A percentile compares a stretch with the other conserved stretches of the same genome.
Conservation (phyloP, 139 green algal genomes). For the Closterium sp. region DNA sequence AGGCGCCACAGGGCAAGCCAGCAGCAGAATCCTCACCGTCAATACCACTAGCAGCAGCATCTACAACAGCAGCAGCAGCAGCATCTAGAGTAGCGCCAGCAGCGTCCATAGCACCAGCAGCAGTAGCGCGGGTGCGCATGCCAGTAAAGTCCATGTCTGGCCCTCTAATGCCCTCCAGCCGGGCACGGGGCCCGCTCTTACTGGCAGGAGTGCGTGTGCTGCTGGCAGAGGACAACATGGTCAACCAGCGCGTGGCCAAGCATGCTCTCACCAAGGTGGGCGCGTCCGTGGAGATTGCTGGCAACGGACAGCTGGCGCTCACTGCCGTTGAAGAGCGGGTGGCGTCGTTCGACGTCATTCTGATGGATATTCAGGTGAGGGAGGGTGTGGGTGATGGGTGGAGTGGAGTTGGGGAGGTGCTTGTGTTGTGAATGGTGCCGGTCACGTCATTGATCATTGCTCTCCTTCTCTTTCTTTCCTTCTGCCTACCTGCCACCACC, state of each 20-base stretch:
- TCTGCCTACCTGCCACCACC: background rate
- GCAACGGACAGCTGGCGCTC: conserved; percentile 27
- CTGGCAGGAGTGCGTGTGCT: conserved; percentile 15
- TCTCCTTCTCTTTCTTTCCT: background rate
- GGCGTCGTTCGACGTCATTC: conserved; percentile 20
- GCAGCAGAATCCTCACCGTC: background rate
- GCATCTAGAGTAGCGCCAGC: background rate
- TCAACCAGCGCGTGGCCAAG: conserved; percentile 36
- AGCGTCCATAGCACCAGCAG: background rate
- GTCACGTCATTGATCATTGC: background rate
- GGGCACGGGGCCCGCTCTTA: background rate
- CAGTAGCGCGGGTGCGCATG: background rate
- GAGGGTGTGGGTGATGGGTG: background rate
- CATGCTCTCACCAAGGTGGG: conserved; percentile 15
- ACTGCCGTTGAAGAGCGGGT: background rate
- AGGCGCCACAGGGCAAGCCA: background rate
- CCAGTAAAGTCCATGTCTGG: background rate
- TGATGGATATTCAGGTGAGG: conserved; percentile 38
- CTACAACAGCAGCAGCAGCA: background rate
- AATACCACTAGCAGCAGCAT: background rate
- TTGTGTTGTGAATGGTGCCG: background rate
- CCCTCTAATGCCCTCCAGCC: background rate
- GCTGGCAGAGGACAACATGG: conserved; percentile 49
- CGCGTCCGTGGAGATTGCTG: conserved; percentile 18
- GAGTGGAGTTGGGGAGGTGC: background rate